phyloP scores from a whole-genome alignment of 1,139 yeast species.

The Taphrina sp. region DNA sequence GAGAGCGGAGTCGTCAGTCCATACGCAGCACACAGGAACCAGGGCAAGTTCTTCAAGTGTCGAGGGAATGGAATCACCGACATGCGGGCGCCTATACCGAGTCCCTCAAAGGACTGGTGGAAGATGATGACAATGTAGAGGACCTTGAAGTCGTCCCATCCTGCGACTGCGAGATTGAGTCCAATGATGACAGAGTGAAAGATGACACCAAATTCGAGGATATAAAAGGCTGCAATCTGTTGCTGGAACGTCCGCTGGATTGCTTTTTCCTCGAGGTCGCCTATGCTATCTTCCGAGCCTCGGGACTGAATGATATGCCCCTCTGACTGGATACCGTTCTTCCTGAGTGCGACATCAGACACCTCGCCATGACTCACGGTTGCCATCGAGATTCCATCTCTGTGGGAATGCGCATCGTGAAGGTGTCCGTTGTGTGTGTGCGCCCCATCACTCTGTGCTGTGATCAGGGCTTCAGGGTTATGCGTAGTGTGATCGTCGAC shows the following conservation, averaged over 20 bases:
- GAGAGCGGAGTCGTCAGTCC: slow-evolving; percentile 73
- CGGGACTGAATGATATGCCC: not conserved
- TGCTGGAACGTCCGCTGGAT: slow-evolving; percentile 37
- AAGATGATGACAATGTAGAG: slow-evolving; percentile 71
- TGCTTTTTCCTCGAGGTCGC: not conserved
- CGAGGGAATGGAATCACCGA: slow-evolving; percentile 66
- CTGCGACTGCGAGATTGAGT: slow-evolving; percentile 60
- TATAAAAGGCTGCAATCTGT: slow-evolving; percentile 52
- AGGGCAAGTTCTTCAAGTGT: slow-evolving; percentile 55
- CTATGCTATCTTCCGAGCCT: not conserved
- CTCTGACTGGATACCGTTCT: not conserved
- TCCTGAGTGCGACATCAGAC: not conserved
- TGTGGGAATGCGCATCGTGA: slow-evolving; percentile 39
- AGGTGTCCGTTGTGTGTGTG: slow-evolving; percentile 31
- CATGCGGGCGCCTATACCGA: slow-evolving; percentile 80
- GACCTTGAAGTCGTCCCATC: slow-evolving; percentile 62
- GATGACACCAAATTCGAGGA: slow-evolving; percentile 66
- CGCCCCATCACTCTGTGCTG: slow-evolving; percentile 16
- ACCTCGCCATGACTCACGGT: not conserved
- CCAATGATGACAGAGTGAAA: slow-evolving; percentile 73
- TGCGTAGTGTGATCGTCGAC: slow-evolving; percentile 21
- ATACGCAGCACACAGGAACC: slow-evolving; percentile 58
- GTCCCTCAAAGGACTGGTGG: slow-evolving; percentile 82
- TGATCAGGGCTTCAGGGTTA: slow-evolving; percentile 24
- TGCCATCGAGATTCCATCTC: not conserved